phyloP scores from a whole-genome alignment of 2,329 filamentous ascomycete species.

The Lachnellula suecica region DNA sequence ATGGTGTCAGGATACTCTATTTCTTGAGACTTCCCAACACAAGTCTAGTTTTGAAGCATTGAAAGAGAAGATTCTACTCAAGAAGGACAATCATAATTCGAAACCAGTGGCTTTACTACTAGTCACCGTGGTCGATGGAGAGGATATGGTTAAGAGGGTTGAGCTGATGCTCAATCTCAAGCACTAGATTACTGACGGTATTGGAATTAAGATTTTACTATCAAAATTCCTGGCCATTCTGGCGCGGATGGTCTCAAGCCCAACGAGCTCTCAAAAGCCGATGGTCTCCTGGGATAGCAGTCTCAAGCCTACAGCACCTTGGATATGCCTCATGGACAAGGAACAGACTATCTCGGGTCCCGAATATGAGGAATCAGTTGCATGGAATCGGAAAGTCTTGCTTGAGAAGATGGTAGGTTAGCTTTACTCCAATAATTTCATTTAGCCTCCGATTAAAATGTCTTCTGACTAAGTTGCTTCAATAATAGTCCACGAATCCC shows the following conservation, averaged over 20 bases:
- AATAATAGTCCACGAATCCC: constrained; percentile 16
- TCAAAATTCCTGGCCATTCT: constrained; percentile 19
- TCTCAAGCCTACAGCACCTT: constrained; percentile 19
- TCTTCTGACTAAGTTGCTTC: neutral
- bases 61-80: constrained; percentile 2
- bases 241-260: neutral
- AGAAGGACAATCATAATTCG: constrained; percentile 3
- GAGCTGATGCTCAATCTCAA: constrained; percentile 21
- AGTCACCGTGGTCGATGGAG: neutral
- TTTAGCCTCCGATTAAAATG: neutral
- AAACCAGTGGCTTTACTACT: constrained; percentile 14
- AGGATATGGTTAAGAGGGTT: constrained; percentile 3
- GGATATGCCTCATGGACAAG: constrained; percentile 18
- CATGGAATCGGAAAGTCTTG: constrained; percentile 13
- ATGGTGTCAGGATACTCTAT: constrained; percentile 9
- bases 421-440: neutral
- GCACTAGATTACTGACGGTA: constrained; percentile 26
- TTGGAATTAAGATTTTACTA: constrained; percentile 23
- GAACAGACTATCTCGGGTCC: constrained; percentile 12
- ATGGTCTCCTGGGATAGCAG: constrained; percentile 14
- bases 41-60: constrained; percentile 13
- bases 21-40: too few species aligned
- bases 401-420: constrained; percentile 14
- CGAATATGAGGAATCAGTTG: constrained; percentile 6
- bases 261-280: neutral